phyloP scores from a whole-genome alignment of 305 asterid genomes.

The Solanum hybrid region DNA sequence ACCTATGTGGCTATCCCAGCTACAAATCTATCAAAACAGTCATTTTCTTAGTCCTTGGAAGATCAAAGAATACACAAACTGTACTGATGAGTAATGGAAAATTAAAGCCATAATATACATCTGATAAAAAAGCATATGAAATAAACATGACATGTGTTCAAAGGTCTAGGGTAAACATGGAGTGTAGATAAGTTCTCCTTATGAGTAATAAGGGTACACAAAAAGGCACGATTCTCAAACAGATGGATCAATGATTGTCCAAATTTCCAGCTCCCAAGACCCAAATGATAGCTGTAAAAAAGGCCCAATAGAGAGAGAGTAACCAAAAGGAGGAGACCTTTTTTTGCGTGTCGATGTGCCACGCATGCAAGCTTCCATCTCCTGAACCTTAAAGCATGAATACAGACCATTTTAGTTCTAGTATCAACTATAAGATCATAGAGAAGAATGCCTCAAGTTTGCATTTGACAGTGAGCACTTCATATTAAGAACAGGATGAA shows the following conservation, averaged over 20 bases:
- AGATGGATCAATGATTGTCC: not conserved
- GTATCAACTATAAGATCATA: not conserved
- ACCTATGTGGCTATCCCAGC: conserved; percentile 67
- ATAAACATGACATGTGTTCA: not conserved
- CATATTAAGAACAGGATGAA: not conserved
- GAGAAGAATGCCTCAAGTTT: not conserved
- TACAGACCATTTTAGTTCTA: conserved; percentile 4
- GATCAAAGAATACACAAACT: not conserved
- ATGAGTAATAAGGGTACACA: not conserved
- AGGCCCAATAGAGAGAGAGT: not conserved
- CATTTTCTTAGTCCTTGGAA: not conserved
- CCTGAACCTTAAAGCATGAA: conserved; percentile 61
- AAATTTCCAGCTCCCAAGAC: not conserved
- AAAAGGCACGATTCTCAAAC: not conserved
- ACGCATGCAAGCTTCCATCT: conserved; percentile 75
- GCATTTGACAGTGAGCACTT: not conserved
- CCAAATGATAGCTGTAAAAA: not conserved
- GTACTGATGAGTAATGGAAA: not conserved
- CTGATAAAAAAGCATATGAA: not conserved
- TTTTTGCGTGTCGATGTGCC: conserved; percentile 60
- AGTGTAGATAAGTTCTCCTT: not conserved
- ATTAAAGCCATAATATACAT: not conserved
- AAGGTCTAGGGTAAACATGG: not conserved
- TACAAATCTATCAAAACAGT: conserved; percentile 34
- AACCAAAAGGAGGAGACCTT: conserved; percentile 36